Evolutionary conservation across 768 basidiomycete genomes (phyloP).

Genomic region (Amanita pseudoporphyria): DNA sequence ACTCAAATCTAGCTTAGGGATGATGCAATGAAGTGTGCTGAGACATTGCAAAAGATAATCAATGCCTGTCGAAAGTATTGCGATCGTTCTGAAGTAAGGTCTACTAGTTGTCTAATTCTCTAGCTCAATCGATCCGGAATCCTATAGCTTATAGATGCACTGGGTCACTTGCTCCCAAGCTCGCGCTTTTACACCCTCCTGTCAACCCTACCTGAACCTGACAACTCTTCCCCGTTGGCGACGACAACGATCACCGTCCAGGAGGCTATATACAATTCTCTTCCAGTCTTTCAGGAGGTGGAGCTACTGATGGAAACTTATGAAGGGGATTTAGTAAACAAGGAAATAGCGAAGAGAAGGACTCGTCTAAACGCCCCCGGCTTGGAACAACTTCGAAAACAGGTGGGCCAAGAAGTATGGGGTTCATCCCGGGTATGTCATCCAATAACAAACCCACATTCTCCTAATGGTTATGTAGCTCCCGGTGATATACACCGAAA

Average conservation of each 20-base stretch:
- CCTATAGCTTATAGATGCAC: constrained; percentile 51
- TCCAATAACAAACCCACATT: not conserved
- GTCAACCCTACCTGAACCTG: constrained; percentile 58
- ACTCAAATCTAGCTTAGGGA: constrained; percentile 30
- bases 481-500: constrained; percentile 62
- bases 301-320: constrained; percentile 50
- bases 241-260: constrained; percentile 52
- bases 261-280: constrained; percentile 54
- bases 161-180: constrained; percentile 66
- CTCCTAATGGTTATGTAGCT: constrained; percentile 33
- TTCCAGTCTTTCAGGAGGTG: constrained; percentile 68
- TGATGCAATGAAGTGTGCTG: constrained; percentile 74
- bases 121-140: not conserved
- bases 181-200: constrained; percentile 58
- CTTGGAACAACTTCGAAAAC: constrained; percentile 47
- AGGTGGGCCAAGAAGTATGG: constrained; percentile 61
- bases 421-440: constrained; percentile 44
- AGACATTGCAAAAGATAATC: constrained; percentile 70
- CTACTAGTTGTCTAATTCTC: constrained; percentile 2
- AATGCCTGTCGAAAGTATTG: constrained; percentile 53
- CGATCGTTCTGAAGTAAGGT: constrained; percentile 44
- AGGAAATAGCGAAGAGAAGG: constrained; percentile 70
- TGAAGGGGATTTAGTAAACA: constrained; percentile 47
- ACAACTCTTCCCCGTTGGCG: constrained; percentile 62
- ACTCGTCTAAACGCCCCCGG: constrained; percentile 63